phyloP scores from a whole-genome alignment of 352 stramenopile species.

The Blastocystis sp. region DNA sequence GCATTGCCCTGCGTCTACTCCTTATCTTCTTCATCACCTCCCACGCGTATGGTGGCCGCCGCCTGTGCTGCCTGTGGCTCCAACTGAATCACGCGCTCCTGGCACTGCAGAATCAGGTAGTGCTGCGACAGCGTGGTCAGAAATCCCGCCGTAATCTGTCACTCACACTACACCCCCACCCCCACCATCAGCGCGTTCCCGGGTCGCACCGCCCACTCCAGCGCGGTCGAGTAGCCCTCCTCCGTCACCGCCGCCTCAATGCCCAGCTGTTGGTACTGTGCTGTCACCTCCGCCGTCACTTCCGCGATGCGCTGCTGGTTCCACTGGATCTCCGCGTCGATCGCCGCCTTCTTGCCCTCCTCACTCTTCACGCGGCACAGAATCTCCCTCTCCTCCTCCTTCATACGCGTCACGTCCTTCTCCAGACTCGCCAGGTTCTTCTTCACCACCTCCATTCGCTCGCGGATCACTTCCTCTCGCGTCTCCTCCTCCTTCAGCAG shows the following conservation, averaged over 20 bases:
- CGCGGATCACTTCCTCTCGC: neutral
- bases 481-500: neutral
- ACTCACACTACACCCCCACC: neutral
- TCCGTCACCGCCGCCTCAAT: neutral
- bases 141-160: neutral
- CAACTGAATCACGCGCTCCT: neutral
- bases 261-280: neutral
- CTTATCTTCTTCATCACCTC: neutral
- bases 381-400: constrained; percentile 72
- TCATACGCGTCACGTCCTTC: neutral
- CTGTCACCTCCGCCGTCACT: neutral
- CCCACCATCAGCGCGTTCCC: neutral
- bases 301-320: neutral
- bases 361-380: constrained; percentile 73
- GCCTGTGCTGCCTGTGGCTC: neutral
- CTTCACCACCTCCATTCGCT: neutral
- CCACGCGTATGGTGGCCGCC: neutral
- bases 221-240: neutral
- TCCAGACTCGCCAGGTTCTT: neutral
- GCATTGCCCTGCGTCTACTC: neutral
- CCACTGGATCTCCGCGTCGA: neutral
- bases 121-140: constrained; percentile 33
- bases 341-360: neutral
- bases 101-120: constrained; percentile 13
- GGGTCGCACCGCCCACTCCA: neutral